Base-by-base conservation (phyloP, 805 yeast species). In the Yueomyces sp. region DNA sequence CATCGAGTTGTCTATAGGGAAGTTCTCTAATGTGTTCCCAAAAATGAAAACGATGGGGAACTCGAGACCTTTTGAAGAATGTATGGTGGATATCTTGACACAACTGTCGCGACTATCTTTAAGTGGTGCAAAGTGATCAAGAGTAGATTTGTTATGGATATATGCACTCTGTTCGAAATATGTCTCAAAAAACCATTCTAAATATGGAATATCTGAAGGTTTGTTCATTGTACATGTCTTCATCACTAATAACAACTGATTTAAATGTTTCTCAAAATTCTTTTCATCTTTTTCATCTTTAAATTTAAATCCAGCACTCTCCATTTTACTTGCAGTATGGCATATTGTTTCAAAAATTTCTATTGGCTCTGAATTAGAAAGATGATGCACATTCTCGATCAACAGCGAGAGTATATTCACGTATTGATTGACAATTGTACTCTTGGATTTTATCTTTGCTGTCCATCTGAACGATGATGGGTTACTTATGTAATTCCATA, bases 51-150 rank as follows among this genome's bases (percentile, higher is more conserved):
- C 85, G 9, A 80, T 66, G 0, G 87, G 86, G 51, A 76, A 81
- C 48, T 82, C 87, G 4, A 81, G 57, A 0, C 92, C 90, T 51
- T 83, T 83, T 1, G 88, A 77, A 0, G 84, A 68, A 57, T 83
- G 90, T 2, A 83, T 73, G 0, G 90, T 83, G 0, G 86, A 76
- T 1, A 81, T 50, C 42, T 75, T 76, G 5, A 81, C 62, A 19
- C 67, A 55, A 37, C 54, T 54, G 8, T 41, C 33, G 19, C 19
- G 19, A 19, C 19, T 19, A 19, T 19, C 19, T 19, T 19, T 19
- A 1, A 30, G 33, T 30, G 6, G 33, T 2, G 34, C 38, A 4
- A 39, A 29, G 8, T 38, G 30, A n/a, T n/a, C n/a, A 7, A 2
- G 12, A 5, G 2, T 5, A 9, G 32, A 4, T 11, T 36, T 4